Evolutionary conservation across 495 filamentous ascomycete species (phyloP).

Genomic region (Aspergillus sparsus): DNA sequence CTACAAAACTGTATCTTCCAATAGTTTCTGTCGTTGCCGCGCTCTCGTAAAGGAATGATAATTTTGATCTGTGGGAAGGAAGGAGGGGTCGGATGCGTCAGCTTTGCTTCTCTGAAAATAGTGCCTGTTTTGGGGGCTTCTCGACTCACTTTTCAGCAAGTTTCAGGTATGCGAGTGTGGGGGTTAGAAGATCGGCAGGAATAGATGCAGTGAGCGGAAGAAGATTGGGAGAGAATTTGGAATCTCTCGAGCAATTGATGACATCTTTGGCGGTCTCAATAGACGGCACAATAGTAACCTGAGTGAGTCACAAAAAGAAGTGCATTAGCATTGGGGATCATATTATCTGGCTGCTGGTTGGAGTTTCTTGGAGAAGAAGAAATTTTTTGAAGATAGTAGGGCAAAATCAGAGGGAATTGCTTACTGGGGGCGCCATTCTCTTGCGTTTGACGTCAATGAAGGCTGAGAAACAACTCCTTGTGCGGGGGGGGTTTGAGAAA

Average conservation of each 20-base stretch:
- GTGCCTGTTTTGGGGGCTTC: slow-evolving; percentile 7
- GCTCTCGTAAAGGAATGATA: slow-evolving; percentile 87
- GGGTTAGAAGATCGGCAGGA: slow-evolving; percentile 87
- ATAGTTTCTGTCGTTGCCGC: slow-evolving; percentile 88
- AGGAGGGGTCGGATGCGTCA: slow-evolving; percentile 14
- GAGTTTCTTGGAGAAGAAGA: neutral
- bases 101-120: neutral
- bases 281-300: slow-evolving; percentile 44
- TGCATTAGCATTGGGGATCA: slow-evolving; percentile 13
- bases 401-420: slow-evolving; percentile 8
- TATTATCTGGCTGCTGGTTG: neutral
- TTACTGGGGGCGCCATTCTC: slow-evolving; percentile 43
- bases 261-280: slow-evolving; percentile 51
- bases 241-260: slow-evolving; percentile 49
- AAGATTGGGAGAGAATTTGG: slow-evolving; percentile 69
- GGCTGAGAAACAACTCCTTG: slow-evolving; percentile 5
- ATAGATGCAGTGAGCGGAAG: slow-evolving; percentile 85
- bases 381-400: neutral
- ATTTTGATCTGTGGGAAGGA: slow-evolving; percentile 37
- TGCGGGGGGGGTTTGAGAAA: slow-evolving; percentile 14
- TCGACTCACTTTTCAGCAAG: slow-evolving; percentile 68
- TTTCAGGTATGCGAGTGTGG: slow-evolving; percentile 88
- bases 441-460: slow-evolving; percentile 3
- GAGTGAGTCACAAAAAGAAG: slow-evolving; percentile 28
- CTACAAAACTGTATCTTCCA: slow-evolving; percentile 92